phyloP scores from a whole-genome alignment of 305 asterid genomes.

The Fraxinus ornus region DNA sequence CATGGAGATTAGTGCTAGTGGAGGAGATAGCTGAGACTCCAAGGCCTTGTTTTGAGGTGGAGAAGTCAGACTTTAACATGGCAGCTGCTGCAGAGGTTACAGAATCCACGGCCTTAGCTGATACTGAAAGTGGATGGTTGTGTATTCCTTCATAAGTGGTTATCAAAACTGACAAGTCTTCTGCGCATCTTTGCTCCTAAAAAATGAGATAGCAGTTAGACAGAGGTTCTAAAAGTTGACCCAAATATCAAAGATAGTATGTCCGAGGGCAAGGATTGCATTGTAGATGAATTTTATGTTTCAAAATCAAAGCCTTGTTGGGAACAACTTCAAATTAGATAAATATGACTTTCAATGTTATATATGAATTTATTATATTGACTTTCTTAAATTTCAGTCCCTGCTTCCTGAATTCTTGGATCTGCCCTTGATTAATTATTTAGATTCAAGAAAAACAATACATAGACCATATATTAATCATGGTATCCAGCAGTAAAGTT shows the following conservation, averaged over 20 bases:
- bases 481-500: background rate
- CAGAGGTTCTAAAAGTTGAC: background rate
- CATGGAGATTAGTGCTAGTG: slow-evolving; percentile 19
- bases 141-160: slow-evolving; percentile 61
- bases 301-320: background rate
- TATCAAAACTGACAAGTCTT: slow-evolving; percentile 44
- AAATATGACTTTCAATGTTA: background rate
- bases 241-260: background rate
- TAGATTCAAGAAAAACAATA: background rate
- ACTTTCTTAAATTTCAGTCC: background rate
- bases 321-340: background rate
- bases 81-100: slow-evolving; percentile 47
- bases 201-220: background rate
- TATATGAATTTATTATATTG: background rate
- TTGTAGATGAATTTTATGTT: background rate
- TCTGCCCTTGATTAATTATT: background rate
- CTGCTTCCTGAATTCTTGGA: background rate
- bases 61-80: slow-evolving; percentile 45
- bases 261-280: too few species aligned
- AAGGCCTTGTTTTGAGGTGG: slow-evolving; percentile 28
- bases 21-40: slow-evolving; percentile 21
- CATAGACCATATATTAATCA: background rate
- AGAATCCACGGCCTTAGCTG: slow-evolving; percentile 53
- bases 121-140: slow-evolving; percentile 49
- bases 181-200: slow-evolving; percentile 53